A percentile compares a stretch with the other conserved stretches of the same genome.
Conservation (phyloP, 208 protist genomes). For the Crithidia expoeki region DNA sequence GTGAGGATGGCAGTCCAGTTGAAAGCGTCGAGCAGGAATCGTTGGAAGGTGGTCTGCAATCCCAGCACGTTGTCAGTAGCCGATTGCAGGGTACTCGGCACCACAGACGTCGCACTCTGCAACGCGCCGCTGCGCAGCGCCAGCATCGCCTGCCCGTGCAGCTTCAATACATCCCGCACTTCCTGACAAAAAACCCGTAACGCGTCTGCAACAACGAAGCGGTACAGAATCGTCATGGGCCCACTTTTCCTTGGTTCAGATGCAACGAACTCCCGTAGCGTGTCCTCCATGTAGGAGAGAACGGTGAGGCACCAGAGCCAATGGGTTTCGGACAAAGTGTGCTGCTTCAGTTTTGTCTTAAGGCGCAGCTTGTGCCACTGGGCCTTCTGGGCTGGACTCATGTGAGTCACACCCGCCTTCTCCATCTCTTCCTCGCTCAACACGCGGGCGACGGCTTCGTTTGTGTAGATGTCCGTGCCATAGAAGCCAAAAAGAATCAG, state of each 20-base stretch:
- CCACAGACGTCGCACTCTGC: not conserved
- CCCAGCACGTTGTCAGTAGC: conserved; percentile 15
- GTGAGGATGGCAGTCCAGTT: not conserved
- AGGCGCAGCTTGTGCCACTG: conserved; percentile 13
- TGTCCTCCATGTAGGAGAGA: conserved; percentile 17
- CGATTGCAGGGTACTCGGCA: conserved; percentile 13
- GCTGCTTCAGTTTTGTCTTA: conserved; percentile 9
- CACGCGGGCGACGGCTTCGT: conserved; percentile 10
- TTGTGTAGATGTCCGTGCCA: conserved; percentile 26
- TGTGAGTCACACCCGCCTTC: conserved; percentile 15
- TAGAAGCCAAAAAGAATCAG: conserved; percentile 27
- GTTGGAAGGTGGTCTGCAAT: conserved; percentile 14
- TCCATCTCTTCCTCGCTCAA: conserved; percentile 17
- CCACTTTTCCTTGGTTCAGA: not conserved
- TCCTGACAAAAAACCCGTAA: conserved; percentile 14
- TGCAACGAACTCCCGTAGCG: not conserved
- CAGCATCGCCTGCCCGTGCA: conserved; percentile 18
- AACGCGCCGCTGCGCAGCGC: conserved; percentile 21
- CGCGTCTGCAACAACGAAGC: conserved; percentile 11
- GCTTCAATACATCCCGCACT: conserved; percentile 8
- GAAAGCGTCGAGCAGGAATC: not conserved
- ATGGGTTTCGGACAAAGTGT: conserved; percentile 33
- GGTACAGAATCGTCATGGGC: conserved; percentile 12
- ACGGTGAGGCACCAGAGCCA: conserved; percentile 23
- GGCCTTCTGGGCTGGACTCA: conserved; percentile 24